phyloP scores from a whole-genome alignment of 805 yeast genomes.

The Schizosaccharomyces osmophilus region DNA sequence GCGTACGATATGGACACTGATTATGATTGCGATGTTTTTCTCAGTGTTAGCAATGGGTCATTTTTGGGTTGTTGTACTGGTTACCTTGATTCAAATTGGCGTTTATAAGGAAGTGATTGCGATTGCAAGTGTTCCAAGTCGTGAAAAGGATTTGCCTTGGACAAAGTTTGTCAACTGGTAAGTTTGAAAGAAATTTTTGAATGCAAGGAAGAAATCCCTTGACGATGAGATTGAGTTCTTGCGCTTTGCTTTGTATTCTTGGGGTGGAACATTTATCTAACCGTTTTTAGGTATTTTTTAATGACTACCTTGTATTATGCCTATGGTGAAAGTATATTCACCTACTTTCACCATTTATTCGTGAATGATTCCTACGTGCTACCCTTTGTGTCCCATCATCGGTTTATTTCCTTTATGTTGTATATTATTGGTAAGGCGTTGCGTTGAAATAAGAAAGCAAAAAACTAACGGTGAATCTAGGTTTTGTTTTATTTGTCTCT shows the following conservation, averaged over 20 bases:
- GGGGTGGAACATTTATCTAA: neutral
- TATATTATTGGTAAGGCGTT: slow-evolving; percentile 11
- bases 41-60: slow-evolving; percentile 62
- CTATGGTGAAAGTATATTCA: slow-evolving; percentile 63
- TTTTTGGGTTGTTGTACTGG: slow-evolving; percentile 47
- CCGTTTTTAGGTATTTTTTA: slow-evolving; percentile 22
- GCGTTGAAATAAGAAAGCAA: slow-evolving; percentile 15
- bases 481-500: slow-evolving; percentile 73
- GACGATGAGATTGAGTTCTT: neutral
- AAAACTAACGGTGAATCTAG: slow-evolving; percentile 16
- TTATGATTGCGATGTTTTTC: slow-evolving; percentile 61
- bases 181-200: neutral
- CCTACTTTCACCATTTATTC: slow-evolving; percentile 33
- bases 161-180: slow-evolving; percentile 81
- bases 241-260: neutral
- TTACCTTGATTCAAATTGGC: slow-evolving; percentile 48
- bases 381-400: slow-evolving; percentile 51
- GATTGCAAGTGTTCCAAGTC: slow-evolving; percentile 60
- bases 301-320: slow-evolving; percentile 69
- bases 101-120: slow-evolving; percentile 81
- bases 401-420: slow-evolving; percentile 57
- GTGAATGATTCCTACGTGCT: slow-evolving; percentile 28
- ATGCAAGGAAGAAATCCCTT: neutral
- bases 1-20: slow-evolving; percentile 78
- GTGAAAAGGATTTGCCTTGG: slow-evolving; percentile 60